Conservation (phyloP, 1,139 yeast genomes). For the Spencermartinsiella ligniputridi region DNA sequence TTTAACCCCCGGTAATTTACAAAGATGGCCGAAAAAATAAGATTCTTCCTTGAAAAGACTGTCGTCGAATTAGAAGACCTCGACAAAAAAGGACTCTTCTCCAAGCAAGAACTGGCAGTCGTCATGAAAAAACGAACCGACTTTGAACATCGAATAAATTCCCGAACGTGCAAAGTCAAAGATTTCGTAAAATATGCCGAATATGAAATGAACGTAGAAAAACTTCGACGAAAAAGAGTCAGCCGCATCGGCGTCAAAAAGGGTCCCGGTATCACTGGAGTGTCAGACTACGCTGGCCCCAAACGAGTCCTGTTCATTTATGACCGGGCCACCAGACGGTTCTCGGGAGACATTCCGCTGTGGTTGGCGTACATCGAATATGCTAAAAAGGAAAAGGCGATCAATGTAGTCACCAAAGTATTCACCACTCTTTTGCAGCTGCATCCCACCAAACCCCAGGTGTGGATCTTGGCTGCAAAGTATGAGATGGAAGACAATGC, state of each 20-base stretch:
- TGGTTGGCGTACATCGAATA: constrained; percentile 77
- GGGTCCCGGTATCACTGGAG: constrained; percentile 33
- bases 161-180: constrained; percentile 73
- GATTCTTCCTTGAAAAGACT: constrained; percentile 75
- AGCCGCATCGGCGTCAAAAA: constrained; percentile 47
- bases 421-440: constrained; percentile 75
- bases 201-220: constrained; percentile 78
- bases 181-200: constrained; percentile 79
- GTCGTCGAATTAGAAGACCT: constrained; percentile 93
- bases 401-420: constrained; percentile 74
- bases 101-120: constrained; percentile 64
- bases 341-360: constrained; percentile 68
- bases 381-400: constrained; percentile 71
- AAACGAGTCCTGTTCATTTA: constrained; percentile 78
- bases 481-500: constrained; percentile 88
- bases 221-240: constrained; percentile 67
- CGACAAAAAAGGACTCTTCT: constrained; percentile 70
- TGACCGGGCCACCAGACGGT: constrained; percentile 77
- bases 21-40: constrained; percentile 65
- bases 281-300: constrained; percentile 85
- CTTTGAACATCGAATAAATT: constrained; percentile 84
- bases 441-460: constrained; percentile 86
- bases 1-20: no score
- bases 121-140: constrained; percentile 94
- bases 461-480: constrained; percentile 94